Evolutionary conservation across 2,329 filamentous ascomycete species (phyloP).

Genomic region (Diplodia seriata): DNA sequence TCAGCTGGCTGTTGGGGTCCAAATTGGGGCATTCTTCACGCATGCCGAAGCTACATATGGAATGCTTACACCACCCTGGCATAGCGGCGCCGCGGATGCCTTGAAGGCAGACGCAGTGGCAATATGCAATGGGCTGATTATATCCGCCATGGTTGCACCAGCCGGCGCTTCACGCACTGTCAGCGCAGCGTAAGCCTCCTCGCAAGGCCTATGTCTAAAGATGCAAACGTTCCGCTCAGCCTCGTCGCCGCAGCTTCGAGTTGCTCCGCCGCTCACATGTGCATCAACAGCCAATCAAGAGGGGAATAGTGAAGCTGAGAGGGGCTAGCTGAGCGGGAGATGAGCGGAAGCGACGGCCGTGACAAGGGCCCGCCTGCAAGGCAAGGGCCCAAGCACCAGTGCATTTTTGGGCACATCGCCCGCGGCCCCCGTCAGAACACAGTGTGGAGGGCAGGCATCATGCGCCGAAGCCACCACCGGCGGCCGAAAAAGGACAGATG

Average conservation of each 20-base stretch:
- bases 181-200: slow-evolving; percentile 15
- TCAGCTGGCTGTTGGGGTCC: neutral
- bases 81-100: no score
- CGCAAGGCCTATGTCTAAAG: neutral
- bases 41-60: neutral
- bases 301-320: neutral
- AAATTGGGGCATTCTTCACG: neutral
- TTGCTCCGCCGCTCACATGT: neutral
- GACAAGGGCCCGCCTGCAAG: slow-evolving; percentile 4
- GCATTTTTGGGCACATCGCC: slow-evolving; percentile 9
- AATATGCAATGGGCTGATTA: no score
- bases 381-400: slow-evolving; percentile 17
- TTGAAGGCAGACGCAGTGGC: neutral
- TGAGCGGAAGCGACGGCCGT: slow-evolving; percentile 8
- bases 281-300: neutral
- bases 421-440: neutral
- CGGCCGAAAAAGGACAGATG: neutral
- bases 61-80: neutral
- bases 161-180: neutral
- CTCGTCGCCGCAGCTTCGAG: neutral
- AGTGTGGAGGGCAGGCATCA: slow-evolving; percentile 11
- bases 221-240: slow-evolving; percentile 7
- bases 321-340: slow-evolving; percentile 14
- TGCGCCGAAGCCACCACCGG: slow-evolving; percentile 22
- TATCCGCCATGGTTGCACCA: neutral